phyloP scores from a whole-genome alignment of 805 yeast genomes.

The Starmera pachycereana region DNA sequence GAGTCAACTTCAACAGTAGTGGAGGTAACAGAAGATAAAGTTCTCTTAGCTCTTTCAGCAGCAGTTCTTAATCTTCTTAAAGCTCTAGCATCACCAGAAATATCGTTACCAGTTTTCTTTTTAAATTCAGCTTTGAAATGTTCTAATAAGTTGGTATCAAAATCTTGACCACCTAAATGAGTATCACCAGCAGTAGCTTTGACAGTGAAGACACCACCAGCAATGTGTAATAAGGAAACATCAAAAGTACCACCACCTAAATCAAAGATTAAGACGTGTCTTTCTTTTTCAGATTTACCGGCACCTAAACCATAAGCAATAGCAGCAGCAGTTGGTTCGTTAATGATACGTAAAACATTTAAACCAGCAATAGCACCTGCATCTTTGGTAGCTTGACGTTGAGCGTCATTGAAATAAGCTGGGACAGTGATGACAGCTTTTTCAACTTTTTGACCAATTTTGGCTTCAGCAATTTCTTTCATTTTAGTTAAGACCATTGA shows the following conservation, averaged over 20 bases:
- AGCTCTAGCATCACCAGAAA: conserved; percentile 88
- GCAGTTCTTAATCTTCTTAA: conserved; percentile 97
- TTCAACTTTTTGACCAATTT: conserved; percentile 60
- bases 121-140: conserved; percentile 90
- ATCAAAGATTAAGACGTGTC: conserved; percentile 87
- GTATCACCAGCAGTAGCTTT: conserved; percentile 99
- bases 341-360: conserved; percentile 66
- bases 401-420: conserved; percentile 74
- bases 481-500: conserved; percentile 73
- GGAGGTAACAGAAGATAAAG: conserved; percentile 92
- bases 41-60: conserved; percentile 98
- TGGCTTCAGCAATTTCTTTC: conserved; percentile 75
- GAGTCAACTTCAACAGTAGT: conserved; percentile 96
- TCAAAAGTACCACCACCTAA: conserved; percentile 99
- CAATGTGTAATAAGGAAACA: conserved; percentile 86
- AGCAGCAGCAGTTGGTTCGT: conserved; percentile 94
- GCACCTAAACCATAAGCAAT: conserved; percentile 98
- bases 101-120: conserved; percentile 90
- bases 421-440: conserved; percentile 74
- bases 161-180: conserved; percentile 99
- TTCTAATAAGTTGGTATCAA: conserved; percentile 91
- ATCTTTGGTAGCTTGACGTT: conserved; percentile 76
- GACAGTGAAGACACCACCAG: conserved; percentile 94
- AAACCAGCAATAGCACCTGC: conserved; percentile 76
- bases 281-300: conserved; percentile 70